Evolutionary conservation across 108 stramenopile species (phyloP), one percentile per base, ranked within the genome.

Genomic region (Parmales sp.): DNA sequence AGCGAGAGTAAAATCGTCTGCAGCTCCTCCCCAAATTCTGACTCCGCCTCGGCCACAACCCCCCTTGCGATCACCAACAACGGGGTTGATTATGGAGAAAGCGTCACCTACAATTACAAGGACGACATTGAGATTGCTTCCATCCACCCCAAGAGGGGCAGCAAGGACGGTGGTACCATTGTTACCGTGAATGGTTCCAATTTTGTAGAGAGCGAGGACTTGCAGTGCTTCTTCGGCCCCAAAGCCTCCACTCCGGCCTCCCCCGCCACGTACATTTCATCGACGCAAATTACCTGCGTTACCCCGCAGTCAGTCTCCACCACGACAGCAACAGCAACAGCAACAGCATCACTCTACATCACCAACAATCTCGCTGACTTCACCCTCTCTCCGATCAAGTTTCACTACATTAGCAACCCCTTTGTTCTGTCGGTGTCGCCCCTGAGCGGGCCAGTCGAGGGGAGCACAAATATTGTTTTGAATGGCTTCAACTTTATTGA

Each of bases 381-480:
- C 54, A 60, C 26, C 4, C 13, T 11, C 20, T 28, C 54, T 34
- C 31, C 31, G 20, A 19, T 34, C 16, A 34, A 28, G 16, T 60
- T 60, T 20, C 54, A 60, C 26, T 60, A 60, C 54, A 13, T 60
- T 11, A 16, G 29, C 1, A 34, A 60, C 31, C 54, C 54, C 31
- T 34, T 34, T 20, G 54, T 60, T 28, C 2, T 60, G 31, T 28
- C 54, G 16, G 28, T 34, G 16, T 5, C 26, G 54, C 54, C 54
- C 26, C n/a, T n/a, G n/a, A n/a, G n/a, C 16, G 78, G 76, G 18
- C 41, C 76, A 9, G 37, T 37, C 20, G 39, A n/a, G 16, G 78
- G 78, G n/a, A 74, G 76, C 18, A 78, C 78, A 11, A 16, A 25
- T 9, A 49, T 78, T 3, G 8, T 41, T 4, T 20, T 78, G 13